Percentiles rank a stretch among this genome's conserved stretches.
Evolutionary conservation across 306 rosid genomes (phyloP).

Genomic region (Lathyrus oleraceus): DNA sequence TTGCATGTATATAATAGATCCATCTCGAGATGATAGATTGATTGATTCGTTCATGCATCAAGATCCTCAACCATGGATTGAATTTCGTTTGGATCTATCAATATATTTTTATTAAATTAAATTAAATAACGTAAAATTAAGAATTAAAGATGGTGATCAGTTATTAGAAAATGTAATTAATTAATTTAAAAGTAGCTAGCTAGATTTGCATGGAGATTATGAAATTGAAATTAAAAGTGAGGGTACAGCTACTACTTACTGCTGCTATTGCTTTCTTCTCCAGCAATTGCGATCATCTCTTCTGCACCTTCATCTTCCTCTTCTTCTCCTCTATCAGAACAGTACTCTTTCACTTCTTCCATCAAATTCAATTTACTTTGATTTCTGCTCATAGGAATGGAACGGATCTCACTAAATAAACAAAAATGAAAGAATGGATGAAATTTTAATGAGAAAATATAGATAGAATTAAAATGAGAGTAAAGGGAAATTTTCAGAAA

Average conservation of each 20-base stretch:
- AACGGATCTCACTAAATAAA: constrained; percentile 39
- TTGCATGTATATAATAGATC: background rate
- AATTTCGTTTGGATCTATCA: background rate
- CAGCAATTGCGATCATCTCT: background rate
- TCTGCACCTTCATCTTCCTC: constrained; percentile 43
- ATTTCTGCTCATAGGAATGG: constrained; percentile 32
- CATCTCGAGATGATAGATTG: background rate
- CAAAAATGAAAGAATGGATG: background rate
- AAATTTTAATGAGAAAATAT: constrained; percentile 16
- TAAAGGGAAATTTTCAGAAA: background rate
- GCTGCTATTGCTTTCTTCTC: constrained; percentile 24
- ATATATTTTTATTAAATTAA: background rate
- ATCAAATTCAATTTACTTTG: constrained; percentile 32
- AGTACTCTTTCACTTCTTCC: constrained; percentile 47
- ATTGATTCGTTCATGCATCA: background rate
- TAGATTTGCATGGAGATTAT: background rate
- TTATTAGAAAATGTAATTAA: background rate
- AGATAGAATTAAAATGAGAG: background rate
- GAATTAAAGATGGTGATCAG: background rate
- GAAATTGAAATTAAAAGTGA: background rate
- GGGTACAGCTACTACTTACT: constrained; percentile 31
- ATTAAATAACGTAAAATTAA: background rate
- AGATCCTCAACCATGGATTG: constrained; percentile 25
- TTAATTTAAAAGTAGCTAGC: background rate
- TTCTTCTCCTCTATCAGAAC: constrained; percentile 51